phyloP scores from a whole-genome alignment of 495 filamentous ascomycete species.

The Physcia stellaris region DNA sequence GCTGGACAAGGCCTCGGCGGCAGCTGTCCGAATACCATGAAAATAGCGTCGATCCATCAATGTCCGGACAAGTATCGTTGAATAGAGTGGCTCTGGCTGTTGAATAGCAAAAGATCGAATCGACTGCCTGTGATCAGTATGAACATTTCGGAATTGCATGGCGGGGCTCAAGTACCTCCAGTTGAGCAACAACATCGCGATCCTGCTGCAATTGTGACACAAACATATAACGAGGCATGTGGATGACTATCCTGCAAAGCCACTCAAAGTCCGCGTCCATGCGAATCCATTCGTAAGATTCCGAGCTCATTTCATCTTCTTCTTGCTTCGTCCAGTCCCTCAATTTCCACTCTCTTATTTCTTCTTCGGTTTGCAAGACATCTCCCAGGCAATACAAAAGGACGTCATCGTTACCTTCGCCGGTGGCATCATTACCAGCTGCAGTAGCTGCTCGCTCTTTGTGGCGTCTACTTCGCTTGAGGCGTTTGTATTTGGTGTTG shows the following conservation, averaged over 20 bases:
- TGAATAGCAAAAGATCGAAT: conserved; percentile 46
- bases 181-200: conserved; percentile 86
- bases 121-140: conserved; percentile 27
- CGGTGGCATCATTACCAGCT: conserved; percentile 42
- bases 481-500: conserved; percentile 96
- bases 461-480: conserved; percentile 83
- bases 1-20: conserved; percentile 57
- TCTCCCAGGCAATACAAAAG: conserved; percentile 88
- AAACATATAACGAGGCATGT: conserved; percentile 91
- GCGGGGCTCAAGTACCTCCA: conserved; percentile 44
- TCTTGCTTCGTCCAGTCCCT: conserved; percentile 78
- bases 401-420: conserved; percentile 68
- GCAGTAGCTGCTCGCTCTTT: conserved; percentile 53
- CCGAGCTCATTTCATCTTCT: conserved; percentile 80
- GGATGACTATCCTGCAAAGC: conserved; percentile 68
- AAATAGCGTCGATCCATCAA: conserved; percentile 88
- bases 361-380: conserved; percentile 69
- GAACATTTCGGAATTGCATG: neutral
- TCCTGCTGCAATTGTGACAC: conserved; percentile 95
- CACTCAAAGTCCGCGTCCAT: conserved; percentile 98
- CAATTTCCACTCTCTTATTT: conserved; percentile 70
- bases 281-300: conserved; percentile 97
- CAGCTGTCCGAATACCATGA: conserved; percentile 76
- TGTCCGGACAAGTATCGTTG: conserved; percentile 76
- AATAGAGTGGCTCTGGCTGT: conserved; percentile 56